A percentile compares a stretch with the other conserved stretches of the same genome.
Evolutionary conservation across 2,329 filamentous ascomycete species (phyloP).

Genomic region (Fusarium zealandicum): DNA sequence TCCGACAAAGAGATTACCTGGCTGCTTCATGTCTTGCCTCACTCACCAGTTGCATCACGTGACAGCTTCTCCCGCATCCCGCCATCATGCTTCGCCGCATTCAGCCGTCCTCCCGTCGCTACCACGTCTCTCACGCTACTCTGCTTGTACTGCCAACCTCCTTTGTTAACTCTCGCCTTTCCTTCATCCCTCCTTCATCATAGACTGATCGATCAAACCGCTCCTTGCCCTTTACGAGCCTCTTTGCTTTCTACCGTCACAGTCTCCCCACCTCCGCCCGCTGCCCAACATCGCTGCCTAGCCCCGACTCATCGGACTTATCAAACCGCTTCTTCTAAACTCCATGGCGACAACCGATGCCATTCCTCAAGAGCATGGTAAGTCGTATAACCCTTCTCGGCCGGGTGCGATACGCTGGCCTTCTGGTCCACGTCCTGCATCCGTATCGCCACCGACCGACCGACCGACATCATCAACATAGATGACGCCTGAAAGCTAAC

Average conservation of each 20-base stretch:
- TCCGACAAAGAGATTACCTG: background rate
- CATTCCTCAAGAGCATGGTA: conserved; percentile 39
- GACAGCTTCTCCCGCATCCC: conserved; percentile 14
- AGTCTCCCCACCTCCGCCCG: conserved; percentile 28
- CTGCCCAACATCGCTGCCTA: conserved; percentile 34
- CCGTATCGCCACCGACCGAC: conserved; percentile 15
- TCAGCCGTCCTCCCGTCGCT: conserved; percentile 22
- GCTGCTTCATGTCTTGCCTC: conserved; percentile 6
- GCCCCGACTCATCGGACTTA: conserved; percentile 16
- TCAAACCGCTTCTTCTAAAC: conserved; percentile 10
- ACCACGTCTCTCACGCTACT: conserved; percentile 19
- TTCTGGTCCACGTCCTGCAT: background rate
- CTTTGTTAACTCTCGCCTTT: conserved; percentile 32
- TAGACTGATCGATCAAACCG: background rate
- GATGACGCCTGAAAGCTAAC: conserved; percentile 42
- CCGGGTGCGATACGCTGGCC: background rate
- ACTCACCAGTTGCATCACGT: conserved; percentile 22
- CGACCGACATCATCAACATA: conserved; percentile 5
- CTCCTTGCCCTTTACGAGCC: conserved; percentile 11
- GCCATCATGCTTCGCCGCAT: conserved; percentile 33
- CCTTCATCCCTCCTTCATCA: conserved; percentile 15
- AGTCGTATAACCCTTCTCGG: background rate
- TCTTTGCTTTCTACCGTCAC: conserved; percentile 16
- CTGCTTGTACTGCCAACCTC: conserved; percentile 24
- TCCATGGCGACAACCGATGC: conserved; percentile 42